Evolutionary conservation across 2,329 filamentous ascomycete species (phyloP).

Genomic region (Stachybotrys elegans): DNA sequence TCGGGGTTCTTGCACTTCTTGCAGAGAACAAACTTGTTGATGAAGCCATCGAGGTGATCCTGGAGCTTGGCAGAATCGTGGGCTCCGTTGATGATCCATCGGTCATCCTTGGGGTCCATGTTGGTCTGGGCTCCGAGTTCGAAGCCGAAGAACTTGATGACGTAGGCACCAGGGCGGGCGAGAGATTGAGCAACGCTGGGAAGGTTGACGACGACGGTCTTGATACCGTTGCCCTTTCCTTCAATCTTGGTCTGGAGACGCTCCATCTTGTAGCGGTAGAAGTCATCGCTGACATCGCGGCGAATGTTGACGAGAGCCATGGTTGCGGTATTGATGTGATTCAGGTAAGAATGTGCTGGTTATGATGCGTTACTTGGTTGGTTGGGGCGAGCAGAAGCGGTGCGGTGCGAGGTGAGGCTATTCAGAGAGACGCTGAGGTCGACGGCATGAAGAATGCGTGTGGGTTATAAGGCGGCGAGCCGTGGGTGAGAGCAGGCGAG

Average conservation of each 20-base stretch:
- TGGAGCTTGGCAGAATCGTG: slow-evolving; percentile 94
- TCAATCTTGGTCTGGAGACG: slow-evolving; percentile 97
- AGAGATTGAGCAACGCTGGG: slow-evolving; percentile 89
- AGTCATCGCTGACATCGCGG: slow-evolving; percentile 95
- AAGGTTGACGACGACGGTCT: slow-evolving; percentile 95
- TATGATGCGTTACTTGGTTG: slow-evolving; percentile 8
- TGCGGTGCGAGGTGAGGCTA: not conserved
- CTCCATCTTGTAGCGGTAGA: slow-evolving; percentile 99
- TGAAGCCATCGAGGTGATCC: slow-evolving; percentile 97
- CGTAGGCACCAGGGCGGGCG: slow-evolving; percentile 84
- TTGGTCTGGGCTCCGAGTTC: slow-evolving; percentile 98
- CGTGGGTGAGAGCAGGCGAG: slow-evolving; percentile 27
- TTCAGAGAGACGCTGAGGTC: not conserved
- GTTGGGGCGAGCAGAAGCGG: slow-evolving; percentile 5
- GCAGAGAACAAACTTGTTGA: slow-evolving; percentile 97
- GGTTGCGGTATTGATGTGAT: slow-evolving; percentile 45
- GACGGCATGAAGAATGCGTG: no score
- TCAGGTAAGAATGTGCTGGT: not conserved
- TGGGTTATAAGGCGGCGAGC: slow-evolving; percentile 23
- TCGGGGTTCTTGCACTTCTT: slow-evolving; percentile 99
- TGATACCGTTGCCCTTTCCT: slow-evolving; percentile 99
- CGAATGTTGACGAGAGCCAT: slow-evolving; percentile 99
- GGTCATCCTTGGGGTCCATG: slow-evolving; percentile 92
- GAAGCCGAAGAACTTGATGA: slow-evolving; percentile 99
- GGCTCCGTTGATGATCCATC: slow-evolving; percentile 99